phyloP scores from a whole-genome alignment of 495 filamentous ascomycete species.

The Podospora tetraspora region DNA sequence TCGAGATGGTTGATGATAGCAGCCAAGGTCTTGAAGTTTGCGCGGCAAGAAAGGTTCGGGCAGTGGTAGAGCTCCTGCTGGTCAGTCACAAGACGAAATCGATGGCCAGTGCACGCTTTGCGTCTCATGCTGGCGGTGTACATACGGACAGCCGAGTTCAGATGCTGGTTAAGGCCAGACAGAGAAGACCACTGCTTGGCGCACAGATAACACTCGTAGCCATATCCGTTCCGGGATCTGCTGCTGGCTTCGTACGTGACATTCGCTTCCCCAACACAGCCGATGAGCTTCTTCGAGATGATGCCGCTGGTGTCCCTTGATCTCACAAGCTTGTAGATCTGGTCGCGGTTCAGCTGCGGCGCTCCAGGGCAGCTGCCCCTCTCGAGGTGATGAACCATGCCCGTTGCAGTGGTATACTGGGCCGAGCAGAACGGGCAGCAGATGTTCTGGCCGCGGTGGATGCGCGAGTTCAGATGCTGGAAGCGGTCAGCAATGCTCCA shows the following conservation, averaged over 20 bases:
- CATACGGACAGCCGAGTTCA: constrained; percentile 35
- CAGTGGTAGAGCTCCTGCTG: constrained; percentile 51
- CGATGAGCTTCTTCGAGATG: constrained; percentile 34
- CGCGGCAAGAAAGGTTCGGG: constrained; percentile 40
- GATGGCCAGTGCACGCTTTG: not conserved
- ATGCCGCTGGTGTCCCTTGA: constrained; percentile 26
- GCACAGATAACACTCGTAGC: constrained; percentile 34
- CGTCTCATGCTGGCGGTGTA: not conserved
- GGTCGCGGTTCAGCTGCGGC: constrained; percentile 23
- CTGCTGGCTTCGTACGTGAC: constrained; percentile 18
- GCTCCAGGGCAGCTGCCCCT: constrained; percentile 20
- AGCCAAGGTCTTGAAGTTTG: constrained; percentile 45
- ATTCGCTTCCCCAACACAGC: constrained; percentile 16
- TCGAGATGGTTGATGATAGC: constrained; percentile 52
- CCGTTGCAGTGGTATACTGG: constrained; percentile 26
- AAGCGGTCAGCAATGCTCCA: not conserved
- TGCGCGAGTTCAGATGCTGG: constrained; percentile 29
- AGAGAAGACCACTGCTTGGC: constrained; percentile 15
- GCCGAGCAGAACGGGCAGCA: constrained; percentile 31
- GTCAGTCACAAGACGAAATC: constrained; percentile 20
- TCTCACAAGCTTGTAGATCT: constrained; percentile 28
- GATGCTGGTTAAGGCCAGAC: constrained; percentile 26
- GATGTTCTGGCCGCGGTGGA: constrained; percentile 24
- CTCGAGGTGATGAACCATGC: constrained; percentile 33
- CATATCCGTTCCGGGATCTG: constrained; percentile 22